Evolutionary conservation across 768 basidiomycete species (phyloP).

Genomic region (Suillus occidentalis): DNA sequence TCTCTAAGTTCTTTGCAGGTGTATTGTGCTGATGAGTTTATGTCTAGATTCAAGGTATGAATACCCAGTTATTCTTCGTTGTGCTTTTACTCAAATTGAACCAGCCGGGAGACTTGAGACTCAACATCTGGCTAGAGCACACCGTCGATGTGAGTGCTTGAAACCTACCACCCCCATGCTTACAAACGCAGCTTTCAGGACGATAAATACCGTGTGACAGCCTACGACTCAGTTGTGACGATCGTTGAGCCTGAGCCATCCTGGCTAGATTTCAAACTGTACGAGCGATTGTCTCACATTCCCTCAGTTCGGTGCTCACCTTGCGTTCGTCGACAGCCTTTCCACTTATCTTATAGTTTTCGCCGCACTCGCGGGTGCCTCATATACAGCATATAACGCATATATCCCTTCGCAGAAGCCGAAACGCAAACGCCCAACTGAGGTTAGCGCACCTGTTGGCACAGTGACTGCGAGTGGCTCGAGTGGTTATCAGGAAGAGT

Average conservation of each 20-base stretch:
- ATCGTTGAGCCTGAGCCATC: conserved; percentile 80
- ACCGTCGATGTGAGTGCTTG: conserved; percentile 50
- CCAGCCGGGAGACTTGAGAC: conserved; percentile 73
- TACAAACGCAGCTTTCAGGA: conserved; percentile 38
- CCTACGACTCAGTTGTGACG: conserved; percentile 74
- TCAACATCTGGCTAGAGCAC: conserved; percentile 79
- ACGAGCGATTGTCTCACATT: conserved; percentile 27
- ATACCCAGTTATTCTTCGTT: neutral
- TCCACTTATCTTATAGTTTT: conserved; percentile 72
- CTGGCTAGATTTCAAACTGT: conserved; percentile 82
- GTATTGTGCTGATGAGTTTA: conserved; percentile 15
- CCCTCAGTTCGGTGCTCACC: conserved; percentile 2
- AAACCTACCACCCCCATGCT: neutral
- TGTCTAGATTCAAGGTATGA: conserved; percentile 59
- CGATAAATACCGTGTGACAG: conserved; percentile 58
- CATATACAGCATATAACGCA: conserved; percentile 64
- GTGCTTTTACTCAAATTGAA: conserved; percentile 9
- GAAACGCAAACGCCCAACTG: conserved; percentile 39
- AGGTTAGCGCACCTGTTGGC: conserved; percentile 55
- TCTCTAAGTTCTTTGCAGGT: neutral
- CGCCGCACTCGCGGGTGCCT: conserved; percentile 59
- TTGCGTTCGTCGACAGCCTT: conserved; percentile 36
- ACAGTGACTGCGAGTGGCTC: conserved; percentile 64
- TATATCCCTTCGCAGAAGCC: conserved; percentile 60
- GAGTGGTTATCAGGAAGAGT: conserved; percentile 81